Percentiles rank a stretch among this genome's conserved stretches.
phyloP scores from a whole-genome alignment of 2,329 filamentous ascomycete genomes.

The Tolypocladium endophyticum region DNA sequence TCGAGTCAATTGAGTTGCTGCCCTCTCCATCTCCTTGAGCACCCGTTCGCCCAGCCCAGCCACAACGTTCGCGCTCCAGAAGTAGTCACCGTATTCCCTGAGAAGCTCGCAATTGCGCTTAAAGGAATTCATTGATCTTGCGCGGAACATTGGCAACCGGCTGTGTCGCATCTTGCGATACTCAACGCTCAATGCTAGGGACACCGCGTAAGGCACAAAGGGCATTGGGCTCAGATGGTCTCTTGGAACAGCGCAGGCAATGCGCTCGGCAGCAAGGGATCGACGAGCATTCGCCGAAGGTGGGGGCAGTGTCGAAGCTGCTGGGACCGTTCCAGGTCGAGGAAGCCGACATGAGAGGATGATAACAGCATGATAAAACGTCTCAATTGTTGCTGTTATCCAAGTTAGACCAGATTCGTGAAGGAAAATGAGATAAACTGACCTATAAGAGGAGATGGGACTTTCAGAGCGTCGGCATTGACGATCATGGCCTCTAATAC shows the following conservation, averaged over 20 bases:
- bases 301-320: slow-evolving; percentile 31
- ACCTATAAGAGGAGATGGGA: slow-evolving; percentile 40
- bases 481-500: slow-evolving; percentile 48
- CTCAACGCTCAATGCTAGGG: slow-evolving; percentile 49
- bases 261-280: slow-evolving; percentile 46
- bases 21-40: slow-evolving; percentile 44
- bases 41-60: slow-evolving; percentile 44
- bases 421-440: slow-evolving; percentile 4
- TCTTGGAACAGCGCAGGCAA: slow-evolving; percentile 41
- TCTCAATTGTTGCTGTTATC: slow-evolving; percentile 44
- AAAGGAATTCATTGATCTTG: slow-evolving; percentile 43
- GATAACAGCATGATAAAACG: slow-evolving; percentile 53
- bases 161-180: slow-evolving; percentile 56
- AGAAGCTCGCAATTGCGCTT: slow-evolving; percentile 43
- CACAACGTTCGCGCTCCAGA: slow-evolving; percentile 45
- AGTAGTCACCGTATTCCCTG: slow-evolving; percentile 42
- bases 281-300: slow-evolving; percentile 44
- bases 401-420: background rate
- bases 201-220: slow-evolving; percentile 51
- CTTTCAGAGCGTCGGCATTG: slow-evolving; percentile 38
- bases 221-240: slow-evolving; percentile 44
- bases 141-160: slow-evolving; percentile 46
- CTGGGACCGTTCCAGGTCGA: slow-evolving; percentile 25
- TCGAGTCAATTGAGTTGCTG: slow-evolving; percentile 33
- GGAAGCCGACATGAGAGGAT: slow-evolving; percentile 51